phyloP scores from a whole-genome alignment of 2,329 filamentous ascomycete species.

The Ascochyta pisi region DNA sequence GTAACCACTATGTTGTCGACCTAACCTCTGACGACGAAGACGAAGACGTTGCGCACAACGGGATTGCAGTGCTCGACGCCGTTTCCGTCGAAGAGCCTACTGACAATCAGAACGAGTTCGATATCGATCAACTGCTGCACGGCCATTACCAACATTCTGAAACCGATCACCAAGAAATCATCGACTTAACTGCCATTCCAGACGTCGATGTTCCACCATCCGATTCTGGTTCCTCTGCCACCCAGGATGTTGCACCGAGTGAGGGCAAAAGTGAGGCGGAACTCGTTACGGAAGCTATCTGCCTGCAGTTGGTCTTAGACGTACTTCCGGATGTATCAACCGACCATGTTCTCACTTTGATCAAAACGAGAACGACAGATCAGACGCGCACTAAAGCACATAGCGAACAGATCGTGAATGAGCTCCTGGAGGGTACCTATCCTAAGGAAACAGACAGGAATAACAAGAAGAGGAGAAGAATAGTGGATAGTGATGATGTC shows the following conservation, averaged over 20 bases:
- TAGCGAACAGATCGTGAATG: conserved; percentile 38
- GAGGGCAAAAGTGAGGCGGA: background rate
- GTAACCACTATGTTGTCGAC: conserved; percentile 26
- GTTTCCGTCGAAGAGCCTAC: conserved; percentile 1
- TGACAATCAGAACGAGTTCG: conserved; percentile 3
- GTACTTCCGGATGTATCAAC: conserved; percentile 45
- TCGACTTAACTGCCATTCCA: conserved; percentile 35
- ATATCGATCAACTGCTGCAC: conserved; percentile 10
- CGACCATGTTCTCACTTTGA: conserved; percentile 38
- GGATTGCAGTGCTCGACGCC: conserved; percentile 13
- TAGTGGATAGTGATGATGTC: conserved; percentile 28
- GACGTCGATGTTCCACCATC: conserved; percentile 33
- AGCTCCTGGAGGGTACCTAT: conserved; percentile 42
- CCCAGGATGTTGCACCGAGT: background rate
- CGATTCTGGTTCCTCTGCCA: background rate
- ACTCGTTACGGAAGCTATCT: conserved; percentile 33
- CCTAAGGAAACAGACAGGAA: conserved; percentile 42
- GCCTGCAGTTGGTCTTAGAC: conserved; percentile 41
- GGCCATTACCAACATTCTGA: background rate
- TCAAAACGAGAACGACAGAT: conserved; percentile 32
- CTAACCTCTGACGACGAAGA: conserved; percentile 34
- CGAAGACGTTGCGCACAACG: conserved; percentile 11
- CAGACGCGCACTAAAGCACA: conserved; percentile 27
- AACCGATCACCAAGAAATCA: conserved; percentile 12
- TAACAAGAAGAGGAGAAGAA: conserved; percentile 43